Evolutionary conservation across 2,329 filamentous ascomycete genomes (phyloP).

Genomic region (Beauveria asiatica): DNA sequence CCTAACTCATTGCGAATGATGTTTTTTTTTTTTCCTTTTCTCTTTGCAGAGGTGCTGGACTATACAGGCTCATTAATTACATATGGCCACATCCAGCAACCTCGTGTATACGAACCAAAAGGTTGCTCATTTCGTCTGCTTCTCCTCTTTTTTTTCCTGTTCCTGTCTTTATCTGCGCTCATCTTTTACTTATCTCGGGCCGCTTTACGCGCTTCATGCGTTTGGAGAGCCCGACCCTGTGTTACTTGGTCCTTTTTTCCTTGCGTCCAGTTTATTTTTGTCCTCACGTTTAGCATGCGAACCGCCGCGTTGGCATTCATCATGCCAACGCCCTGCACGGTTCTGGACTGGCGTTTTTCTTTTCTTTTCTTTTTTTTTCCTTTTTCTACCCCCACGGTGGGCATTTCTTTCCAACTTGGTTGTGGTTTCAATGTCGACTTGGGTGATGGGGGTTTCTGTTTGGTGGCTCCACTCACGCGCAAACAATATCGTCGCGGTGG

Average conservation of each 20-base stretch:
- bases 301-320: neutral
- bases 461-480: neutral
- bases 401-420: neutral
- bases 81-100: neutral
- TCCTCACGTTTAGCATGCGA: constrained; percentile 13
- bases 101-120: neutral
- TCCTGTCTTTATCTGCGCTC: neutral
- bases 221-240: neutral
- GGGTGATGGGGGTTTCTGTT: neutral
- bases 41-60: neutral
- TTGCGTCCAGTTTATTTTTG: neutral
- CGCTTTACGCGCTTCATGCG: neutral
- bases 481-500: neutral
- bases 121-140: neutral
- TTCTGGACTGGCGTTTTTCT: constrained; percentile 9
- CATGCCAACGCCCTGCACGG: neutral
- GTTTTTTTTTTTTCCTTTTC: neutral
- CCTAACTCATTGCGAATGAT: neutral
- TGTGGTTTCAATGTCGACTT: neutral
- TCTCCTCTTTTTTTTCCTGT: neutral
- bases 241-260: neutral
- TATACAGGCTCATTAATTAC: neutral
- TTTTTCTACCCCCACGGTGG: neutral
- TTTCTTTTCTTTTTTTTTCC: neutral
- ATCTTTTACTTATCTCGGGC: neutral